These are phyloP conservation scores for Cylindrotheca fusiformis DNA, from an alignment of 108 stramenopile species.

Conservation along the genomic window DNA sequence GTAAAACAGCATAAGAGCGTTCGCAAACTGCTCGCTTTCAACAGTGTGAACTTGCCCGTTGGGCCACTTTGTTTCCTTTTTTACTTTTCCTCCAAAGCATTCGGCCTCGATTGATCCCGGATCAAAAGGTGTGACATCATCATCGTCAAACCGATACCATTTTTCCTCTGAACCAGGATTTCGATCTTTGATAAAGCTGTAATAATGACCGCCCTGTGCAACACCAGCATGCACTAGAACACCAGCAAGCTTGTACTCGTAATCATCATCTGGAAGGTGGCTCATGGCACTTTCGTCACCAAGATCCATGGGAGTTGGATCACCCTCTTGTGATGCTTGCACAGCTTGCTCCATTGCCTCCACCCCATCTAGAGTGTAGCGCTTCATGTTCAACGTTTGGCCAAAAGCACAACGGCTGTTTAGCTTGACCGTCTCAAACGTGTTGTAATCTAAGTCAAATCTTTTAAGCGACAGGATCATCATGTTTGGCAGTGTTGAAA, in stretches of 20 bases:
- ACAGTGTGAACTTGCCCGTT: conserved; percentile 89
- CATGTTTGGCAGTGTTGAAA: conserved; percentile 89
- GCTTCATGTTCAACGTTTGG: conserved; percentile 91
- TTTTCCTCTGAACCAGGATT: conserved; percentile 48
- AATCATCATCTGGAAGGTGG: conserved; percentile 78
- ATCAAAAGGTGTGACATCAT: conserved; percentile 96
- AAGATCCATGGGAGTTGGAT: conserved; percentile 36
- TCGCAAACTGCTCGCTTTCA: conserved; percentile 93
- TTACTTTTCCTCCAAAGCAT: conserved; percentile 95
- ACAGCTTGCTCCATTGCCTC: conserved; percentile 71
- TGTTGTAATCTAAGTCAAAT: conserved; percentile 97
- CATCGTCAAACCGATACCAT: conserved; percentile 98
- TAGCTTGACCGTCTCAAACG: conserved; percentile 98
- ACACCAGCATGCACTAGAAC: conserved; percentile 96
- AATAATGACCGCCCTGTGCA: conserved; percentile 98
- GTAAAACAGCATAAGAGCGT: conserved; percentile 97
- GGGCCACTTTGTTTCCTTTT: conserved; percentile 88
- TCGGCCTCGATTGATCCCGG: conserved; percentile 81
- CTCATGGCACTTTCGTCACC: conserved; percentile 18
- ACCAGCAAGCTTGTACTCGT: conserved; percentile 92
- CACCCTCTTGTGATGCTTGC: conserved; percentile 38
- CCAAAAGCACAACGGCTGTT: conserved; percentile 95
- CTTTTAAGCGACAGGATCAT: conserved; percentile 94
- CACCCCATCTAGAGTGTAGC: conserved; percentile 91
- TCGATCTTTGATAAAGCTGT: conserved; percentile 94